These are phyloP conservation scores for Fusarium subglutinans DNA, from an alignment of 2,329 filamentous ascomycete genomes.

Conservation along the genomic window DNA sequence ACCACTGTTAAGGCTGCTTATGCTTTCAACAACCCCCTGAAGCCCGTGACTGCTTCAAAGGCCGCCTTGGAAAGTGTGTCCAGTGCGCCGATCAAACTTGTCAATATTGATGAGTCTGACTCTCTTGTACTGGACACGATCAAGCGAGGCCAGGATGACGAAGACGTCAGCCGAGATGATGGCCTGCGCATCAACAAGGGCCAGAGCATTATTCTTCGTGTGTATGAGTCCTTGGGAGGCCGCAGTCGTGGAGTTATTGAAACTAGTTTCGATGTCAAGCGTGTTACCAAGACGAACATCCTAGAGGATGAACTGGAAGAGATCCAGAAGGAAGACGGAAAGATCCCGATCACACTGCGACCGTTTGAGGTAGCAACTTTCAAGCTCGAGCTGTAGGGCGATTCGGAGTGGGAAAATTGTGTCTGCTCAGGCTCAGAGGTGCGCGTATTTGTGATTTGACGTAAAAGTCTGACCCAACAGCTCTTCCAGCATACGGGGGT, in stretches of 20 bases:
- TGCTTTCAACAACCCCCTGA: slow-evolving; percentile 88
- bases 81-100: slow-evolving; percentile 69
- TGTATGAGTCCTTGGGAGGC: slow-evolving; percentile 91
- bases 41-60: slow-evolving; percentile 44
- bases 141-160: slow-evolving; percentile 92
- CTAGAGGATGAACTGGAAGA: slow-evolving; percentile 87
- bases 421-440: slow-evolving; percentile 36
- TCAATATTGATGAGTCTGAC: slow-evolving; percentile 60
- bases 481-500: not conserved
- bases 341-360: slow-evolving; percentile 72
- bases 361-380: slow-evolving; percentile 89
- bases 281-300: slow-evolving; percentile 84
- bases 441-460: slow-evolving; percentile 25
- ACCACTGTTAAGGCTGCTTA: slow-evolving; percentile 84
- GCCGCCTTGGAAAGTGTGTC: slow-evolving; percentile 41
- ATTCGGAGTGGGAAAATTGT: slow-evolving; percentile 39
- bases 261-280: slow-evolving; percentile 75
- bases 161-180: slow-evolving; percentile 71
- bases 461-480: not conserved
- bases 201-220: slow-evolving; percentile 80
- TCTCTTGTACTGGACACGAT: slow-evolving; percentile 86
- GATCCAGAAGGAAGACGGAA: slow-evolving; percentile 59
- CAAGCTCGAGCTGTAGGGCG: slow-evolving; percentile 64
- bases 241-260: slow-evolving; percentile 76
- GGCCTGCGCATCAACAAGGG: slow-evolving; percentile 73